Conservation (phyloP, 768 basidiomycete species). For the Kwoniella heveanensis region DNA sequence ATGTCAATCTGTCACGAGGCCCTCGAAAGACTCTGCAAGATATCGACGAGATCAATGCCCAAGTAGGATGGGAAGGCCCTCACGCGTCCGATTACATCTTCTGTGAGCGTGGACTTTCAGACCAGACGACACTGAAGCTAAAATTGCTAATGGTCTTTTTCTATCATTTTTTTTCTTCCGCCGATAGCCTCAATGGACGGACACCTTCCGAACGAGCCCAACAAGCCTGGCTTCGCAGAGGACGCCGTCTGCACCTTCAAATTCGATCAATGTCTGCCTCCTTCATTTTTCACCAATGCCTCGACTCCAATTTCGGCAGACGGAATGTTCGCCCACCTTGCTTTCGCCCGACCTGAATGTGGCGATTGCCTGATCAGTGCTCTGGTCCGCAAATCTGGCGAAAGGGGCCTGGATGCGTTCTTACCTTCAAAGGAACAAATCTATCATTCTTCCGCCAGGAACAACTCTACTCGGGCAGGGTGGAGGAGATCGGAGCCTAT, state of each 20-base stretch:
- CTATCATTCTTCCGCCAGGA: conserved; percentile 6
- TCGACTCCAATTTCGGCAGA: conserved; percentile 15
- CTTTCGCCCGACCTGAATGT: conserved; percentile 48
- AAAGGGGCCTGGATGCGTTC: conserved; percentile 44
- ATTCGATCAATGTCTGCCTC: conserved; percentile 34
- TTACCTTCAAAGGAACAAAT: conserved; percentile 32
- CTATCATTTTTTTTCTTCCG: conserved; percentile 2
- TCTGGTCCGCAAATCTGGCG: conserved; percentile 43
- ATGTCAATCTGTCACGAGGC: conserved; percentile 3
- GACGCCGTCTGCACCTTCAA: conserved; percentile 25
- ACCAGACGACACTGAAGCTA: not conserved
- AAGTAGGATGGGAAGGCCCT: conserved; percentile 38
- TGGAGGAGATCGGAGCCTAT: conserved; percentile 44
- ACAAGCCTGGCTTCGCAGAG: conserved; percentile 2
- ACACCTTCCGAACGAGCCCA: conserved; percentile 31
- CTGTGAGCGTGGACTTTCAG: conserved; percentile 26
- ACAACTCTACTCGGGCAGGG: not conserved
- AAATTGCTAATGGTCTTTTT: not conserved
- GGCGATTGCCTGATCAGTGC: conserved; percentile 54
- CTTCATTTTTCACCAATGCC: conserved; percentile 29
- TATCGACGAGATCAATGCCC: conserved; percentile 18
- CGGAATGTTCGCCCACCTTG: conserved; percentile 47
- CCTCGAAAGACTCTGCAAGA: conserved; percentile 36
- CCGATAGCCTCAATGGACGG: conserved; percentile 52
- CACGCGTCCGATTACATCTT: conserved; percentile 35